Evolutionary conservation across 1,284 basidiomycete genomes (phyloP).

Genomic region (Pascua sp.): DNA sequence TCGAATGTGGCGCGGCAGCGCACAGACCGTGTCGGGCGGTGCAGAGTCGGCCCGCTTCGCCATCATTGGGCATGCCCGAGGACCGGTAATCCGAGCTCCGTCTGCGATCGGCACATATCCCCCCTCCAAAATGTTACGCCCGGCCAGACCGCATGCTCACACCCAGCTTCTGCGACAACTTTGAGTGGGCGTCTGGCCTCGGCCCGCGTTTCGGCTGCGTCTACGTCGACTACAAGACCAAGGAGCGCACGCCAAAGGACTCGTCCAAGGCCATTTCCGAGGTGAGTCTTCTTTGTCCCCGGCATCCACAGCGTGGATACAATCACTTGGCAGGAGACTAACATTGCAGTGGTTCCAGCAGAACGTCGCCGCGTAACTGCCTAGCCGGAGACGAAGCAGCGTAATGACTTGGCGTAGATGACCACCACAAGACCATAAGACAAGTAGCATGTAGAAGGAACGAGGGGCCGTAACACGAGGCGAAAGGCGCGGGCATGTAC

Average conservation of each 20-base stretch:
- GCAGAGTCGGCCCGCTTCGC: no score
- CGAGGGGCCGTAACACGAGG: no score
- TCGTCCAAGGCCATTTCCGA: conserved; percentile 50
- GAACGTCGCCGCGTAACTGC: conserved; percentile 2
- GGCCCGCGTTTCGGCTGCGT: conserved; percentile 39
- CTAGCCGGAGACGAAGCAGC: no score
- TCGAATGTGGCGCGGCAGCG: conserved; percentile 30
- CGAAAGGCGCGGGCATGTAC: no score
- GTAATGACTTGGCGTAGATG: no score
- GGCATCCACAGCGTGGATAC: background rate
- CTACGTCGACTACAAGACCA: conserved; percentile 58
- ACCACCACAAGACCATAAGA: background rate
- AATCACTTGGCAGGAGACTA: background rate
- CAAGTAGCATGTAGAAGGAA: background rate
- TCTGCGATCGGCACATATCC: no score
- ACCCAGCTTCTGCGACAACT: conserved; percentile 58
- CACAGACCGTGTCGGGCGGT: no score
- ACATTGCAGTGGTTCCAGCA: conserved; percentile 9
- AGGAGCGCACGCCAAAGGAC: conserved; percentile 65
- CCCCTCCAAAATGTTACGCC: background rate
- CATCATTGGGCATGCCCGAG: no score
- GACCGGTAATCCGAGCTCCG: no score
- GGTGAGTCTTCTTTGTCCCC: background rate
- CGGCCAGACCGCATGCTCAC: background rate
- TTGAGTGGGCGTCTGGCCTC: conserved; percentile 58